Base-by-base conservation (phyloP, 331 rosid species). In the Rhamnella rubrinervis region DNA sequence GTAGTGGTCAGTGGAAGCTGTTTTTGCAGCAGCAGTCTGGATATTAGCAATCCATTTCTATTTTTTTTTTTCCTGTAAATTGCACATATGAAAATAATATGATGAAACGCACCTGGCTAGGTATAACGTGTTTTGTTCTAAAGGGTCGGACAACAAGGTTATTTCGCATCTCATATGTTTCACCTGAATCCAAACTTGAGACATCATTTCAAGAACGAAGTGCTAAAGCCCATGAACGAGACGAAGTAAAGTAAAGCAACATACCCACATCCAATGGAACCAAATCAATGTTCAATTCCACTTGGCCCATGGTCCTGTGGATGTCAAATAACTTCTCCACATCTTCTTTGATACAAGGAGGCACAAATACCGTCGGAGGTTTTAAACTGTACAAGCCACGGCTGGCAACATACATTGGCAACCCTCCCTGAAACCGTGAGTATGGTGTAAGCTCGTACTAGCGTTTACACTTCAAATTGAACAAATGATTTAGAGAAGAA, bases 81-180 rank as follows among this genome's bases (percentile, higher is more conserved):
- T 21, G 25, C 28, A 66, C 31, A 47, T 10, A 55, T 7, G 25
- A 28, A 49, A 35, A 62, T 35, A 74, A 49, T 14, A 6, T 25
- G 23, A 21, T 12, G 67, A 79, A 75, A 19, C 70, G 58, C 72
- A 93, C 98, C 98, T 93, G 98, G 81, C 98, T 91, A 7, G 98
- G 96, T 60, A 93, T 89, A 40, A 88, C 93, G 74, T 93, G 98
- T 6, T 91, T 88, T 51, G 98, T 93, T 81, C 71, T 85, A 75
- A 93, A 93, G 18, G 98, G 88, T 63, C 98, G 90, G 71, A 88
- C 97, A 41, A 93, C 98, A 72, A 93, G 93, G 81, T 93, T 82
- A 66, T 83, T 89, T 67, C 97, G 88, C 78, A 93, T 44, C 76
- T 93, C 98, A 75, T 79, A 93, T 18, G 98, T 93, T 59, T 93